phyloP scores from a whole-genome alignment of 495 filamentous ascomycete species.

The Xylaria castorea region DNA sequence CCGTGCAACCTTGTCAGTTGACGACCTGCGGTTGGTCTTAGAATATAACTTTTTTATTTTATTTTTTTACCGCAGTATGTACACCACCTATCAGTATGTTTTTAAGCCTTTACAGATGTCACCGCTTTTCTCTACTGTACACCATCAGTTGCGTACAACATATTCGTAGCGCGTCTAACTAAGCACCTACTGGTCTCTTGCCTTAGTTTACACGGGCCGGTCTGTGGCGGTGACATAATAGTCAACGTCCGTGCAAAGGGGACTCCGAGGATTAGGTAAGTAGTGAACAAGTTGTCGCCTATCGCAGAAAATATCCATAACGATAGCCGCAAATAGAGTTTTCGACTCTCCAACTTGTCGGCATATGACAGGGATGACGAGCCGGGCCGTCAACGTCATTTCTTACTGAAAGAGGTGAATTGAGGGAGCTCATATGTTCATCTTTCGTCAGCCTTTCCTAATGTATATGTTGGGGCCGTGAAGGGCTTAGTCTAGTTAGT shows the following conservation, averaged over 20 bases:
- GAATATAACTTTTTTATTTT: neutral
- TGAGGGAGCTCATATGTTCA: conserved; percentile 2
- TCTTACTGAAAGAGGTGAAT: neutral
- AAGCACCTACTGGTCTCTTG: neutral
- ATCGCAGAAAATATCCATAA: neutral
- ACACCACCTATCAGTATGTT: neutral
- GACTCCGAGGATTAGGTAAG: conserved; percentile 23
- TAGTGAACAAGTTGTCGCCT: neutral
- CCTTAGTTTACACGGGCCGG: neutral
- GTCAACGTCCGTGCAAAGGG: conserved; percentile 6
- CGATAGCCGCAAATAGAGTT: neutral
- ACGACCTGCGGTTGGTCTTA: conserved; percentile 8
- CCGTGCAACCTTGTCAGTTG: neutral
- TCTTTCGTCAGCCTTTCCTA: conserved; percentile 5
- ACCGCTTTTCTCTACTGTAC: conserved; percentile 9
- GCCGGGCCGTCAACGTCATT: neutral
- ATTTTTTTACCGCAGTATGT: neutral
- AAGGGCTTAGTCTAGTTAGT: neutral
- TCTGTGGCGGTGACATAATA: conserved; percentile 17
- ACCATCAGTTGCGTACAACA: neutral
- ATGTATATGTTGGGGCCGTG: neutral
- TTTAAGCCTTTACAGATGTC: neutral
- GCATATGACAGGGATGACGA: neutral
- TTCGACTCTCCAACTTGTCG: too few relatives aligned
- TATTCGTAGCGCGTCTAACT: conserved; percentile 1